Percentiles rank a stretch among this genome's conserved stretches.
Evolutionary conservation across 306 rosid species (phyloP).

Genomic region (Vigna trinervia): DNA sequence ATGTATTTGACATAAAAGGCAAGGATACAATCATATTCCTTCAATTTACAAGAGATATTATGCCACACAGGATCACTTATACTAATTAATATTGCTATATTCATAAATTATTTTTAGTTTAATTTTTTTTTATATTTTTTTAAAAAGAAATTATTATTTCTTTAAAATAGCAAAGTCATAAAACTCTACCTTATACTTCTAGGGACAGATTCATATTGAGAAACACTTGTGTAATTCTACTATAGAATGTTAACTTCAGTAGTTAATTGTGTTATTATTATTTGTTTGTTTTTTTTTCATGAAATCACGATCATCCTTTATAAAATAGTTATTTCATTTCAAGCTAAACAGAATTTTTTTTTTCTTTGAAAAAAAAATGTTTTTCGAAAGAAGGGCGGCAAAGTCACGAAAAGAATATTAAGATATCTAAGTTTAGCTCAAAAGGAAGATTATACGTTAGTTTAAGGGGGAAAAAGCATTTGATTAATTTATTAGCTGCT

Average conservation of each 20-base stretch:
- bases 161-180: not conserved
- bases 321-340: not conserved
- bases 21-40: constrained; percentile 11
- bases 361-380: not conserved
- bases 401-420: constrained; percentile 2
- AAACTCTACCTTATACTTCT: constrained; percentile 8
- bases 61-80: no score
- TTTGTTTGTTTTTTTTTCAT: not conserved
- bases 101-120: no score
- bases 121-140: no score
- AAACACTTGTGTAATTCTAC: not conserved
- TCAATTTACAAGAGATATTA: not conserved
- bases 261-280: not conserved
- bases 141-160: no score
- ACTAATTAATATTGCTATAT: no score
- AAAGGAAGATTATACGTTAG: constrained; percentile 9
- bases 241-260: not conserved
- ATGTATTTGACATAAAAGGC: constrained; percentile 29
- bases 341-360: not conserved
- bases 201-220: not conserved
- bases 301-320: not conserved
- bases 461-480: no score
- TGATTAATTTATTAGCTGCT: not conserved
- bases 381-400: constrained; percentile 1
- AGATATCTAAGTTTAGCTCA: not conserved